Evolutionary conservation across 202 grass and related monocot genomes (phyloP), one percentile per base, ranked within the genome.

Genomic region (Miscanthus sacchariflorus): DNA sequence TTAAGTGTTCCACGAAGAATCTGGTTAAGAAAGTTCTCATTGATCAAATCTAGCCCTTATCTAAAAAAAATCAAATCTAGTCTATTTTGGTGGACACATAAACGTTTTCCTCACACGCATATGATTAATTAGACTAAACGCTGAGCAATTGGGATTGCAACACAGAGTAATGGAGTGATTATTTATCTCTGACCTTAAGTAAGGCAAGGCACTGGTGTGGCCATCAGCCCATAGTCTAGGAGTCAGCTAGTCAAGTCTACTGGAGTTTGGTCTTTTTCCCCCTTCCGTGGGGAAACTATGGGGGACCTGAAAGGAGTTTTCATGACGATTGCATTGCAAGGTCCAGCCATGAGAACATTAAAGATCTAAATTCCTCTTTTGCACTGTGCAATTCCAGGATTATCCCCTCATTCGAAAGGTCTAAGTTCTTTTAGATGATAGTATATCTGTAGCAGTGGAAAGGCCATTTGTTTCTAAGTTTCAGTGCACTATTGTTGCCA

Each of bases 221-320:
- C 18, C 44, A 70, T 11, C 19, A 33, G 69, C 44, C 28, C 44
- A 40, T 2, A 33, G 48, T 45, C 17, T 45, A 63, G 44, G 25
- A 67, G 27, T 44, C 64, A 81, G 43, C 71, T 45, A 46, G 11
- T 74, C 71, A 46, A 74, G 71, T 11, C 71, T 46, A 52, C 13
- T 48, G 25, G 44, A 21, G 64, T 4, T 13, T 23, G 7, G 11
- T 52, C 28, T 12, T 61, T 61, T 59, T 1, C 8, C 58, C 7
- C 21, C 21, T 42, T 8, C 35, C 9, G 9, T n/a, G 21, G 8
- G 38, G 19, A 12, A 12, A 72, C 18, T 43, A 13, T 72, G 19
- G 18, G 21, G 43, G 1, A 48, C 1, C 24, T 27, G 43, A 13
- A 48, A 74, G 43, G 24, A 48, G 27, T 46, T 74, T 27, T 15